These are phyloP conservation scores for Exophiala sp. DNA, from an alignment of 2,329 filamentous ascomycete genomes.

Conservation along the genomic window DNA sequence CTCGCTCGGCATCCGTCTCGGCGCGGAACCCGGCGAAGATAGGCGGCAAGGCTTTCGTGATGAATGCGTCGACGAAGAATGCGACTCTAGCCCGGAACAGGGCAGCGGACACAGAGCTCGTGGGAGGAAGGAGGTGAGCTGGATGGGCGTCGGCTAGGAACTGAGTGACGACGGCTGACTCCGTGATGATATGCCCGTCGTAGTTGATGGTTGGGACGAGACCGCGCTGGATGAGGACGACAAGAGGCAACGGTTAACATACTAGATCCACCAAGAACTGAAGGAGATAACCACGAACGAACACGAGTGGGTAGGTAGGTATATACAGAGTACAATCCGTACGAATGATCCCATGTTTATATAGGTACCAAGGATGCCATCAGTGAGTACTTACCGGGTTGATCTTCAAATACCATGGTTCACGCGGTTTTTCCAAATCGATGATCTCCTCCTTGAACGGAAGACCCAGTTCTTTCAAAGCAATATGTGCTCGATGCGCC, in stretches of 20 bases:
- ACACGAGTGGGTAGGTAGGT: not conserved
- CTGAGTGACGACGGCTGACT: constrained; percentile 66
- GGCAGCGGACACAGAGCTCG: constrained; percentile 50
- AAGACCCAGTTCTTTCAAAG: constrained; percentile 59
- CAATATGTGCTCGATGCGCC: constrained; percentile 70
- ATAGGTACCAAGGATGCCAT: no score
- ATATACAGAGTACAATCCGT: no score
- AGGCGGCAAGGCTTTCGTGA: constrained; percentile 52
- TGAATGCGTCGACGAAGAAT: constrained; percentile 68
- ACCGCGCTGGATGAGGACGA: constrained; percentile 48
- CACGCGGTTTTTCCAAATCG: constrained; percentile 62
- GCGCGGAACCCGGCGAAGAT: constrained; percentile 47
- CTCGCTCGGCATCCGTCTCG: constrained; percentile 46
- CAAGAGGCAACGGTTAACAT: not conserved
- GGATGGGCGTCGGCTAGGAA: constrained; percentile 67
- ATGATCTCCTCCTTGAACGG: constrained; percentile 66
- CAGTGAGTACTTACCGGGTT: constrained; percentile 54
- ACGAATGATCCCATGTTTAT: no score
- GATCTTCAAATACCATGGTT: constrained; percentile 66
- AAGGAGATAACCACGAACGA: no score
- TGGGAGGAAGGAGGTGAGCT: constrained; percentile 50
- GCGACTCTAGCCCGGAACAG: constrained; percentile 60
- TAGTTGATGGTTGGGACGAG: constrained; percentile 60
- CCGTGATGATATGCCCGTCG: constrained; percentile 61
- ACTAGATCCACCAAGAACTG: no score